These are phyloP conservation scores for Saccharomycopsis fibuligera DNA, from an alignment of 805 yeast species.

Conservation along the genomic window DNA sequence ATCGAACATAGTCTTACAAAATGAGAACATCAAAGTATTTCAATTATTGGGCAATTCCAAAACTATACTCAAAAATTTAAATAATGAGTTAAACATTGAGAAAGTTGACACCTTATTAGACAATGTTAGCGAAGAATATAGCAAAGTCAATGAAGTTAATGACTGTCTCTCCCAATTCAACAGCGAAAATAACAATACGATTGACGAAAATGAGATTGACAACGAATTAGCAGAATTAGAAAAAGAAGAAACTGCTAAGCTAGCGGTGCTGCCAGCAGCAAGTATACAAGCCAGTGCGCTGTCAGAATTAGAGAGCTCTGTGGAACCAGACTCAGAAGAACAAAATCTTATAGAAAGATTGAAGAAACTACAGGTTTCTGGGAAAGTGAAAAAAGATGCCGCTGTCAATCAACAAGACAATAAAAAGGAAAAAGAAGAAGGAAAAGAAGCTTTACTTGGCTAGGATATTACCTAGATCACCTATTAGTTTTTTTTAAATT, in stretches of 20 bases:
- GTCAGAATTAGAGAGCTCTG: slow-evolving; percentile 20
- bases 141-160: slow-evolving; percentile 14
- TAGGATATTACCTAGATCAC: background rate
- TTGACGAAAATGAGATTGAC: slow-evolving; percentile 25
- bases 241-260: slow-evolving; percentile 13
- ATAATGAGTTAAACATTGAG: slow-evolving; percentile 13
- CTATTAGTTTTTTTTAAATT: background rate
- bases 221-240: slow-evolving; percentile 20
- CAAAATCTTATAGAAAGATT: slow-evolving; percentile 7
- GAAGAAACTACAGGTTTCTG: background rate
- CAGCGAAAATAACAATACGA: slow-evolving; percentile 22
- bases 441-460: background rate
- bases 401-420: slow-evolving; percentile 20
- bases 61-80: slow-evolving; percentile 14
- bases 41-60: slow-evolving; percentile 15
- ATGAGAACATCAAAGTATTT: slow-evolving; percentile 14
- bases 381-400: background rate
- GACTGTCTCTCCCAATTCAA: slow-evolving; percentile 11
- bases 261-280: too few relatives aligned
- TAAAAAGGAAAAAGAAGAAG: slow-evolving; percentile 6
- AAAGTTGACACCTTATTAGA: slow-evolving; percentile 16
- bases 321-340: slow-evolving; percentile 8
- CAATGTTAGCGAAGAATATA: slow-evolving; percentile 12
- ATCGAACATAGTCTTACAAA: slow-evolving; percentile 8
- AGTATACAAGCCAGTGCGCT: slow-evolving; percentile 23